Conservation (phyloP, 2,329 filamentous ascomycete species). For the Colletotrichum spinosum region DNA sequence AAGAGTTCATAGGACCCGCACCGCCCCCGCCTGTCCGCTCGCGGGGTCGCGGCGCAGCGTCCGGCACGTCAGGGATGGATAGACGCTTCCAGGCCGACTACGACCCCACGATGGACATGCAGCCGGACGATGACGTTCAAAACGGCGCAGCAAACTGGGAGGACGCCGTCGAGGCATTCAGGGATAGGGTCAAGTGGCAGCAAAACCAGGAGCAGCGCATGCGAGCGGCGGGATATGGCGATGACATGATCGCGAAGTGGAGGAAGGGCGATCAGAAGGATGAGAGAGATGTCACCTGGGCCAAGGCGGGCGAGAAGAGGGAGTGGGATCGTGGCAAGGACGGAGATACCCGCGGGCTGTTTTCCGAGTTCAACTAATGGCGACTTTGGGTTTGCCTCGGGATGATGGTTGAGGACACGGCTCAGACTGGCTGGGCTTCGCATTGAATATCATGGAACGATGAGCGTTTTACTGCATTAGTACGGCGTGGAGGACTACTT, state of each 20-base stretch:
- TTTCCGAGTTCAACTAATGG: constrained; percentile 35
- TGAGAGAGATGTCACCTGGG: constrained; percentile 77
- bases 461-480: no score
- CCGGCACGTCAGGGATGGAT: constrained; percentile 77
- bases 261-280: constrained; percentile 67
- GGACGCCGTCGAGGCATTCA: constrained; percentile 79
- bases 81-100: constrained; percentile 79
- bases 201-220: constrained; percentile 81
- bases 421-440: no score
- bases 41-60: constrained; percentile 78
- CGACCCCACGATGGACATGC: constrained; percentile 67
- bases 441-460: no score
- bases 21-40: constrained; percentile 64
- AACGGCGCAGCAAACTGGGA: constrained; percentile 76
- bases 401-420: no score
- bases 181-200: constrained; percentile 84
- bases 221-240: constrained; percentile 81
- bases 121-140: constrained; percentile 58
- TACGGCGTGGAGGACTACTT: no score
- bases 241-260: constrained; percentile 79
- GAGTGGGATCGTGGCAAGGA: constrained; percentile 71
- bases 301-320: constrained; percentile 72
- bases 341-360: constrained; percentile 31
- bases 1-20: constrained; percentile 81
- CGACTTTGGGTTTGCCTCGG: no score